A percentile compares a stretch with the other conserved stretches of the same genome.
phyloP scores from a whole-genome alignment of 208 protist genomes.

The Naegleria gruberi region DNA sequence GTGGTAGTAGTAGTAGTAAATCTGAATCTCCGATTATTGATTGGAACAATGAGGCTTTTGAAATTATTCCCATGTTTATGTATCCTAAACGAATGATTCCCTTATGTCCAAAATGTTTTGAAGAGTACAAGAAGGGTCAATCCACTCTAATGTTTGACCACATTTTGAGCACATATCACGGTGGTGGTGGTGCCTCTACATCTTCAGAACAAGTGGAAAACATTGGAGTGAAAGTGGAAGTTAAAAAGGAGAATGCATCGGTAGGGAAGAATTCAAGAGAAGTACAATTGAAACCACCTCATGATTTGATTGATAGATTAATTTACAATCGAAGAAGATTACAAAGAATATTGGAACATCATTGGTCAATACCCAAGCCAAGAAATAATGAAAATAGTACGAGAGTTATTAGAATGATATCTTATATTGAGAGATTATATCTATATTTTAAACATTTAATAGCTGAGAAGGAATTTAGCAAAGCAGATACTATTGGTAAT shows the following conservation, averaged over 20 bases:
- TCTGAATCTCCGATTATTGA: background rate
- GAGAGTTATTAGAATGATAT: background rate
- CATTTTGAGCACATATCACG: background rate
- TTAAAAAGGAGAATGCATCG: background rate
- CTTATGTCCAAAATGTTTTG: background rate
- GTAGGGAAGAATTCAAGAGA: background rate
- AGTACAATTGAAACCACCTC: background rate
- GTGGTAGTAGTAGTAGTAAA: background rate
- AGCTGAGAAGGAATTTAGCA: background rate
- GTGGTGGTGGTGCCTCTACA: background rate
- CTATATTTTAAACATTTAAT: background rate
- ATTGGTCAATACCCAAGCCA: background rate
- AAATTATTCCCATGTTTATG: background rate
- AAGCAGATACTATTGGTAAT: background rate
- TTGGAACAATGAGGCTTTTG: background rate
- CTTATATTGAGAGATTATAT: background rate
- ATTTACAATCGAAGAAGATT: background rate
- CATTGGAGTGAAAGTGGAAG: no score
- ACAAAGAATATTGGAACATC: background rate
- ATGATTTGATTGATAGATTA: background rate
- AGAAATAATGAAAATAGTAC: background rate
- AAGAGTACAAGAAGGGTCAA: background rate
- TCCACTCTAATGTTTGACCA: background rate
- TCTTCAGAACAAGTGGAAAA: background rate
- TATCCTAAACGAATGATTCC: background rate